Conservation (phyloP, 352 stramenopile species). For the Blastocystis sp. region DNA sequence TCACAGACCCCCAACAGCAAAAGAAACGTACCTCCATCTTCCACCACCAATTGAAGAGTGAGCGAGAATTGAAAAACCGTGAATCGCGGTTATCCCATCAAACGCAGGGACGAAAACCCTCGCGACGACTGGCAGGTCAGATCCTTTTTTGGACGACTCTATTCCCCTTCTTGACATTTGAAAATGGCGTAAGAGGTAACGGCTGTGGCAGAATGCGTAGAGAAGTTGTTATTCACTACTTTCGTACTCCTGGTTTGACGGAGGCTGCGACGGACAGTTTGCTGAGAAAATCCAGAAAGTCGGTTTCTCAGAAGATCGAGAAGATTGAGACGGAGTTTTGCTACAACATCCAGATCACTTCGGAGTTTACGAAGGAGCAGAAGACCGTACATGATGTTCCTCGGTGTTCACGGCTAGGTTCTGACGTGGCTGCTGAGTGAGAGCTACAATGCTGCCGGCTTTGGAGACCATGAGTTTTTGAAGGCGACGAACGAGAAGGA, state of each 20-base stretch:
- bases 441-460: slow-evolving; percentile 37
- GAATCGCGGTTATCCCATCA: not conserved
- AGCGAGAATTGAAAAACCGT: not conserved
- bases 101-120: no score
- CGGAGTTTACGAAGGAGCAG: slow-evolving; percentile 37
- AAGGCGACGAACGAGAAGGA: not conserved
- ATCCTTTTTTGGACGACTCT: not conserved
- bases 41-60: not conserved
- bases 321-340: slow-evolving; percentile 43
- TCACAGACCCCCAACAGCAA: not conserved
- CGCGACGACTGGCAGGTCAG: not conserved
- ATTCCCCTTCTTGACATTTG: not conserved
- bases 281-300: slow-evolving; percentile 33
- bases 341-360: slow-evolving; percentile 34
- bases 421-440: slow-evolving; percentile 40
- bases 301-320: slow-evolving; percentile 49
- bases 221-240: slow-evolving; percentile 56
- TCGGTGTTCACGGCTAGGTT: not conserved
- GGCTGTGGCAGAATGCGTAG: not conserved
- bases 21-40: not conserved
- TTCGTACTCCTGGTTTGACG: slow-evolving; percentile 50
- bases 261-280: slow-evolving; percentile 37
- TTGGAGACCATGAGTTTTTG: not conserved
- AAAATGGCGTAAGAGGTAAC: not conserved
- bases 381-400: not conserved